phyloP scores from a whole-genome alignment of 2,329 filamentous ascomycete genomes.

The Escovopsis sp. region DNA sequence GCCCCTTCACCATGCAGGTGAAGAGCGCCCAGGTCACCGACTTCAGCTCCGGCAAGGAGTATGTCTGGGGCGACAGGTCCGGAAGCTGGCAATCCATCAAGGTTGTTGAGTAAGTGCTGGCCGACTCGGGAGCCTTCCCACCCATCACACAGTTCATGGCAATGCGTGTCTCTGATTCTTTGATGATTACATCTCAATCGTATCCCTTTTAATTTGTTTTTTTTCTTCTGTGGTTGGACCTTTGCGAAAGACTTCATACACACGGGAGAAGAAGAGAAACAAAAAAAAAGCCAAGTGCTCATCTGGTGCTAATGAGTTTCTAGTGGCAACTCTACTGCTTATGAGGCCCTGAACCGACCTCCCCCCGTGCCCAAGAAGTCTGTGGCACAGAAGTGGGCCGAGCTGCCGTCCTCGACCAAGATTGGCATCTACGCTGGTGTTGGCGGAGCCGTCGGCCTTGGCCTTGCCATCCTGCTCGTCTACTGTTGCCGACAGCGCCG shows the following conservation, averaged over 20 bases:
- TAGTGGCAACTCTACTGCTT: conserved; percentile 44
- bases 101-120: conserved; percentile 30
- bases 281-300: not conserved
- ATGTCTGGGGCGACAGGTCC: conserved; percentile 46
- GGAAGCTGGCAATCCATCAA: conserved; percentile 53
- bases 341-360: conserved; percentile 24
- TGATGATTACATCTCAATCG: too few relatives aligned
- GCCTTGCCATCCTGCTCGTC: conserved; percentile 29
- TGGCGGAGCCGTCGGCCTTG: conserved; percentile 27
- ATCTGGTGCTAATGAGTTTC: conserved; percentile 8
- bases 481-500: conserved; percentile 43
- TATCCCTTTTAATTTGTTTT: too few relatives aligned
- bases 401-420: conserved; percentile 34
- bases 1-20: conserved; percentile 62
- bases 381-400: conserved; percentile 38
- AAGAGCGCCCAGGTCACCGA: conserved; percentile 43
- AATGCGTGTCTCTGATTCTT: too few relatives aligned
- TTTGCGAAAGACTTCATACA: too few relatives aligned
- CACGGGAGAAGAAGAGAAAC: too few relatives aligned
- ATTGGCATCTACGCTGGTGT: conserved; percentile 36
- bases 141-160: too few relatives aligned
- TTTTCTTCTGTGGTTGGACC: too few relatives aligned
- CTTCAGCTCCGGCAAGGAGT: conserved; percentile 48
- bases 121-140: too few relatives aligned
- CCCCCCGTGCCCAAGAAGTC: conserved; percentile 23